Conservation (phyloP, 2,329 filamentous ascomycete genomes). For the Davidsoniella eucalypti region DNA sequence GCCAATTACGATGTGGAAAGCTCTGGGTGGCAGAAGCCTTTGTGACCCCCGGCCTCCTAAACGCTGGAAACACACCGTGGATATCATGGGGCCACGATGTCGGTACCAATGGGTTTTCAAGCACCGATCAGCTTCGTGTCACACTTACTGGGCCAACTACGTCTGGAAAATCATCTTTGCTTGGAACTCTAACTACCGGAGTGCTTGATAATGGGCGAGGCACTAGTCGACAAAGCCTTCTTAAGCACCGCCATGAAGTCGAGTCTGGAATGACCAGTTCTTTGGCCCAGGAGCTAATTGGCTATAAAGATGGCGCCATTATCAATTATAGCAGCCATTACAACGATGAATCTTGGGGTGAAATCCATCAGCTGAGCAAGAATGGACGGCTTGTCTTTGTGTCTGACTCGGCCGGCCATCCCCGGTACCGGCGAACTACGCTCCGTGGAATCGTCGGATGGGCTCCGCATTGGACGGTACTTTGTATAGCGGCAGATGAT, state of each 20-base stretch:
- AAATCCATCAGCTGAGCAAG: slow-evolving; percentile 69
- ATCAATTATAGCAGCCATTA: slow-evolving; percentile 67
- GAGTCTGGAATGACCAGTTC: slow-evolving; percentile 85
- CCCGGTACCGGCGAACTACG: slow-evolving; percentile 76
- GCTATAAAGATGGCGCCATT: slow-evolving; percentile 48
- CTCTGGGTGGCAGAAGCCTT: slow-evolving; percentile 84
- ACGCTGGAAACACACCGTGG: background rate
- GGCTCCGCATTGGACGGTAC: slow-evolving; percentile 83
- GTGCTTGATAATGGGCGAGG: slow-evolving; percentile 83
- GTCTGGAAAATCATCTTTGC: slow-evolving; percentile 79
- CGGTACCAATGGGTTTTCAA: slow-evolving; percentile 21
- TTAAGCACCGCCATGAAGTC: slow-evolving; percentile 89
- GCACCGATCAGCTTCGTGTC: slow-evolving; percentile 62
- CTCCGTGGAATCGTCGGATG: slow-evolving; percentile 83
- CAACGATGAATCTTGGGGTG: slow-evolving; percentile 83
- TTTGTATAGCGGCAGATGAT: slow-evolving; percentile 75
- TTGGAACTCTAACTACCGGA: slow-evolving; percentile 78
- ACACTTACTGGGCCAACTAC: slow-evolving; percentile 80
- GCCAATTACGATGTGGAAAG: slow-evolving; percentile 22
- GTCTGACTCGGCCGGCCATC: slow-evolving; percentile 81
- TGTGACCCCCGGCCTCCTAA: slow-evolving; percentile 51
- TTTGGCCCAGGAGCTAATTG: slow-evolving; percentile 82
- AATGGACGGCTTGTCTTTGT: slow-evolving; percentile 68
- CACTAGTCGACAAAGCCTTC: slow-evolving; percentile 69
- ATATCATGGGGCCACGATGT: slow-evolving; percentile 3